Conservation (phyloP, 768 basidiomycete genomes). For the Cantharellus cinnabarinus region DNA sequence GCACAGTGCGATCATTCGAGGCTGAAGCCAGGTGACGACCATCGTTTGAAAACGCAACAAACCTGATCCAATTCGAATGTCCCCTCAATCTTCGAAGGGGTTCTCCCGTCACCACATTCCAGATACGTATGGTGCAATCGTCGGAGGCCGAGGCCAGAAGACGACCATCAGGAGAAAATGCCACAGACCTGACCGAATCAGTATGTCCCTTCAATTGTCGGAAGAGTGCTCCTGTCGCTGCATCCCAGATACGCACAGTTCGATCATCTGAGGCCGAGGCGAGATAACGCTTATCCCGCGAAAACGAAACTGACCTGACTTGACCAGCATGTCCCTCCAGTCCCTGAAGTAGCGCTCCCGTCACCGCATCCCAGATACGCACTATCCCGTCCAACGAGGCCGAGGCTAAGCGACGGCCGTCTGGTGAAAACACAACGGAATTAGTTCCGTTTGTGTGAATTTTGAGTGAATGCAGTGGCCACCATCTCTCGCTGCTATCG, state of each 20-base stretch:
- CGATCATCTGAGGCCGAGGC: too few species aligned
- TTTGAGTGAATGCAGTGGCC: too few species aligned
- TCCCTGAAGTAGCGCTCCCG: too few species aligned
- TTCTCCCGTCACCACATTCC: constrained; percentile 32
- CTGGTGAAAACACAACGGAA: too few species aligned
- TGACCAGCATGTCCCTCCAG: too few species aligned
- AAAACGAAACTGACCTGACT: constrained; percentile 78
- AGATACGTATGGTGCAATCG: constrained; percentile 40
- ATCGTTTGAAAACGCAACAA: constrained; percentile 58
- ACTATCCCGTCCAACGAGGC: too few species aligned
- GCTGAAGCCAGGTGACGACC: constrained; percentile 22
- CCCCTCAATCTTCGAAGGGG: constrained; percentile 21
- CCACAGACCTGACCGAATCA: constrained; percentile 85
- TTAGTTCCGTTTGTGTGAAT: too few species aligned
- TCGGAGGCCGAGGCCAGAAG: constrained; percentile 81
- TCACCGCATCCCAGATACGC: too few species aligned
- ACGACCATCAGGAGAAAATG: constrained; percentile 67
- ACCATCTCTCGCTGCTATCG: too few species aligned
- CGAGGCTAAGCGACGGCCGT: too few species aligned
- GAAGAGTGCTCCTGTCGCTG: constrained; percentile 20
- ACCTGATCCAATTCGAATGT: constrained; percentile 46
- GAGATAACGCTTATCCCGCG: constrained; percentile 30
- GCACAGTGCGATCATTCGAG: constrained; percentile 5
- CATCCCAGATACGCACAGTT: too few species aligned
- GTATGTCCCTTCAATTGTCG: constrained; percentile 72